Percentiles rank a stretch among this genome's conserved stretches.
These are phyloP conservation scores for Mucor irregularis DNA, from an alignment of 371 early-diverging fungal genomes.

Conservation along the genomic window DNA sequence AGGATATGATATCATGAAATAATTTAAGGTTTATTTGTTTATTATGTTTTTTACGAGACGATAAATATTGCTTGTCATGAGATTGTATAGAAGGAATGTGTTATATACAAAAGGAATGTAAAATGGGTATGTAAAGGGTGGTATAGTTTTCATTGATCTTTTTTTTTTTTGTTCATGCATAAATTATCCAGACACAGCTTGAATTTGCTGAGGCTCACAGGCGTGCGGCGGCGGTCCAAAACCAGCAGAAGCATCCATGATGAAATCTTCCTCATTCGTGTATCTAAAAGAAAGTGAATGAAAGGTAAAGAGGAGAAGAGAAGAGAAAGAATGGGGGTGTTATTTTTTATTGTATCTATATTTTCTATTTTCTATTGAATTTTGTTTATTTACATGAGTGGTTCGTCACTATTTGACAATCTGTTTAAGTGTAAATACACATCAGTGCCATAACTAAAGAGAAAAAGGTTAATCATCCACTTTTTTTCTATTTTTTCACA, in stretches of 20 bases:
- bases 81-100: too few species aligned
- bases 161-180: not conserved
- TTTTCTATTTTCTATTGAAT: not conserved
- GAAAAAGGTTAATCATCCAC: slow-evolving; percentile 1
- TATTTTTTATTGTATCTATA: slow-evolving; percentile 5
- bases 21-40: too few species aligned
- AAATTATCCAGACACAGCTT: slow-evolving; percentile 7
- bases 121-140: too few species aligned
- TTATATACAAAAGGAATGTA: too few species aligned
- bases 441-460: slow-evolving; percentile 82
- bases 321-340: not conserved
- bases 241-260: not conserved
- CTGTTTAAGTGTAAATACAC: slow-evolving; percentile 93
- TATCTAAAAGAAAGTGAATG: not conserved
- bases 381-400: slow-evolving; percentile 56
- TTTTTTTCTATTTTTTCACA: too few species aligned
- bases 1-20: too few species aligned
- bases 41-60: too few species aligned
- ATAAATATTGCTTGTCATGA: too few species aligned
- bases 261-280: slow-evolving; percentile 5
- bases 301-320: not conserved
- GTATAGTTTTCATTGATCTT: too few species aligned
- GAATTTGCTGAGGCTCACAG: not conserved
- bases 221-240: not conserved
- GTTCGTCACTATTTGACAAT: slow-evolving; percentile 89